phyloP scores from a whole-genome alignment of 2,329 filamentous ascomycete genomes.

The Colletotrichum echinochloae region DNA sequence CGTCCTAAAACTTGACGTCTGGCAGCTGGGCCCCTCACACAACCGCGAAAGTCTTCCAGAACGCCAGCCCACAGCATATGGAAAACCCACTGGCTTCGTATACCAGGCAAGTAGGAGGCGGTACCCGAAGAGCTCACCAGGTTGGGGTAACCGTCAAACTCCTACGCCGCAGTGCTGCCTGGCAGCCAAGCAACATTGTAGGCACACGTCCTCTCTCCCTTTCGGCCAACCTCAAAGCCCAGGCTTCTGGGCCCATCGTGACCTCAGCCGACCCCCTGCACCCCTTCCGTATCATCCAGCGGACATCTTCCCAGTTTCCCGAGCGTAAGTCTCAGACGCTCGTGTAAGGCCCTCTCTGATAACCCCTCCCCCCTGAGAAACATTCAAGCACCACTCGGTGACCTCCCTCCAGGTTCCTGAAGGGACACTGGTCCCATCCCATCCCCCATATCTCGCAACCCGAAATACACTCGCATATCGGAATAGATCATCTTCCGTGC shows the following conservation, averaged over 20 bases:
- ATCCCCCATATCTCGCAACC: neutral
- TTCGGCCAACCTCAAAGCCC: neutral
- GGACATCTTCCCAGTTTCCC: neutral
- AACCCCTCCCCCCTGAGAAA: too few species aligned
- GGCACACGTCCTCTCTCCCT: neutral
- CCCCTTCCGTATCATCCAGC: neutral
- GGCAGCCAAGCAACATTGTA: neutral
- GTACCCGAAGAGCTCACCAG: neutral
- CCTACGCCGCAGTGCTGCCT: neutral
- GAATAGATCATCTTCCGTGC: slow-evolving; percentile 4
- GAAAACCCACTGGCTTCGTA: neutral
- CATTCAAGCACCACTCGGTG: neutral
- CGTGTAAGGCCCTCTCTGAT: neutral
- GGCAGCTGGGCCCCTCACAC: neutral
- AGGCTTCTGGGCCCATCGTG: neutral
- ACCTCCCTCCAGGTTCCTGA: neutral
- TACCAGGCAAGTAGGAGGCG: neutral
- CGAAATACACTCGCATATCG: neutral
- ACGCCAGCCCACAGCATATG: neutral
- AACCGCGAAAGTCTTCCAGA: neutral
- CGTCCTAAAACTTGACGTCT: neutral
- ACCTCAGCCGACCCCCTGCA: neutral
- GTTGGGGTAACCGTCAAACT: neutral
- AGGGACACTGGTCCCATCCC: neutral
- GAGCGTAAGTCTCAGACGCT: neutral